Base-by-base conservation (phyloP, 192 early-diverging fungal species). In the Backusella macrospora region DNA sequence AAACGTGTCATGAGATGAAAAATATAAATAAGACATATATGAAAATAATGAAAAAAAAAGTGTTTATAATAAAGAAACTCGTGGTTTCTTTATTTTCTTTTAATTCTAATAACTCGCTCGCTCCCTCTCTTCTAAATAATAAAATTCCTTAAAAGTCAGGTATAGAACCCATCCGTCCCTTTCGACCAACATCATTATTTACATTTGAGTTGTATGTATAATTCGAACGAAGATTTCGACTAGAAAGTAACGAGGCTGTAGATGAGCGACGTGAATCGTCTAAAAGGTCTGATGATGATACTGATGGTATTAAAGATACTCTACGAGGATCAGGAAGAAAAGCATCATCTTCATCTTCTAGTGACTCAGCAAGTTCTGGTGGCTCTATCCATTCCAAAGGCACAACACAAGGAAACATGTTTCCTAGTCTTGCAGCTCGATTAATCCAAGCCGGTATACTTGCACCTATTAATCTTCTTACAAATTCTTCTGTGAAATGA, bases 341-440 rank as follows among this genome's bases (percentile, higher is more conserved):
- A 40, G 21, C 38, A 42, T 43, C 29, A 34, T 2, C 21, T 0
- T 59, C 52, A 3, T 59, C 65, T 10, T 63, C 65, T 21, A 18
- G 6, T 2, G 39, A 39, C 23, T 43, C 38, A 13, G 65, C 62
- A n/a, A 70, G 69, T 26, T 77, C 80, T 14, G 80, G 80, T 10
- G 80, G 80, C 10, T 74, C 76, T 21, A 81, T 59, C 80, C 80
- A 81, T 47, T 81, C 80, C 26, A 69, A 71, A 29, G 80, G 80
- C 15, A 81, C 63, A 14, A 81, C 73, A 40, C 80, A 81, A 38
- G 80, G 80, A 47, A 81, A 78, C 70, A 81, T 81, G 12, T 73
- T 75, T 10, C 76, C 80, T 38, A 81, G 23, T 29, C 78, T 78
- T 68, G 80, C 80, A 44, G 80, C 80, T 15, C 76, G 68, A 64